Conservation (phyloP, 352 stramenopile genomes). For the Phytophthora sp. region DNA sequence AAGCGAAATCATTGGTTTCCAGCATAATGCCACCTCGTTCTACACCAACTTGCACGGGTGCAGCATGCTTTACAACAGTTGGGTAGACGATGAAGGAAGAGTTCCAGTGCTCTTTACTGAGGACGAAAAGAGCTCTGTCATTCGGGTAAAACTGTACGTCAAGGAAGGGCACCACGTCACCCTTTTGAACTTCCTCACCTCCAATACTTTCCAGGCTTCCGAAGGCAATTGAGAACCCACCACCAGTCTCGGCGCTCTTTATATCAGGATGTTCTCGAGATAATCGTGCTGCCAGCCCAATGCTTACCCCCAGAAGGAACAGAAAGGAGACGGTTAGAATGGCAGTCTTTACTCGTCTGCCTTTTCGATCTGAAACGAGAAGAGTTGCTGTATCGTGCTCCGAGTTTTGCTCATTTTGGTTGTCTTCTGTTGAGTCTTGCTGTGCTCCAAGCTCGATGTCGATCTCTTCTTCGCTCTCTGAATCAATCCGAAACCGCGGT, state of each 20-base stretch:
- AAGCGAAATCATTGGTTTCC: conserved; percentile 65
- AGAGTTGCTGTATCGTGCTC: conserved; percentile 28
- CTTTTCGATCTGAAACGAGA: conserved; percentile 15
- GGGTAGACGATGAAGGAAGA: conserved; percentile 75
- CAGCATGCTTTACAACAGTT: conserved; percentile 64
- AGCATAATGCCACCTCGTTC: conserved; percentile 65
- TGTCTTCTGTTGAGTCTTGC: conserved; percentile 1
- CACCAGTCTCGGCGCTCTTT: conserved; percentile 1
- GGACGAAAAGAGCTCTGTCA: conserved; percentile 47
- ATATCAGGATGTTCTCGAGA: conserved; percentile 12
- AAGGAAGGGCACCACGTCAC: conserved; percentile 42
- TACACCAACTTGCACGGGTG: conserved; percentile 42
- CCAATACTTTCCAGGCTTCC: conserved; percentile 35
- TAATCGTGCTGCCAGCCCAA: conserved; percentile 34
- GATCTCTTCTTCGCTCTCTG: conserved; percentile 38
- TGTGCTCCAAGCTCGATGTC: conserved; percentile 37
- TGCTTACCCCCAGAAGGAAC: conserved; percentile 34
- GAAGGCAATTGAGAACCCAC: conserved; percentile 18
- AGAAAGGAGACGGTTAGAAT: conserved; percentile 30
- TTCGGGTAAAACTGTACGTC: conserved; percentile 42
- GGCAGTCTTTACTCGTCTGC: conserved; percentile 10
- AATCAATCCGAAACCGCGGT: conserved; percentile 23
- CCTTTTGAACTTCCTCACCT: conserved; percentile 28
- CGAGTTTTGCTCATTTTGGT: conserved; percentile 10
- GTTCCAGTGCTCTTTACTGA: conserved; percentile 67